These are phyloP conservation scores for Choanephora cucurbitarum DNA, from an alignment of 371 early-diverging fungal genomes.

Conservation along the genomic window DNA sequence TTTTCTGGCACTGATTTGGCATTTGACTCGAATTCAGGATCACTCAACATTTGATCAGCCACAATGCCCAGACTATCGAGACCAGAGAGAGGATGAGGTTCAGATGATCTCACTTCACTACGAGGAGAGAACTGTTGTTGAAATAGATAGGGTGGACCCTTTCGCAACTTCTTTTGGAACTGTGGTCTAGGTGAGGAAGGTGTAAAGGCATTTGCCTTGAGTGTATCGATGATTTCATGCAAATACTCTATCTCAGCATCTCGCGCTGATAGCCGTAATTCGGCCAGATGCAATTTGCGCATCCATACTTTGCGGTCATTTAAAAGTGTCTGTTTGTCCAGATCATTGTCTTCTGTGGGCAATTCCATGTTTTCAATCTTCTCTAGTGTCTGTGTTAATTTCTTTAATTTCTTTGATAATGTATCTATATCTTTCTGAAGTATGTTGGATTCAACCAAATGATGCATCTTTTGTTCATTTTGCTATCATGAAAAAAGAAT, in stretches of 20 bases:
- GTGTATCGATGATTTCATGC: slow-evolving; percentile 28
- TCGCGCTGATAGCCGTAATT: slow-evolving; percentile 42
- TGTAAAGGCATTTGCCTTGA: slow-evolving; percentile 9
- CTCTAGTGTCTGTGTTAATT: slow-evolving; percentile 28
- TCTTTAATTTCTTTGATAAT: slow-evolving; percentile 26
- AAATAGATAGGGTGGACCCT: slow-evolving; percentile 45
- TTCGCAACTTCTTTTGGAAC: slow-evolving; percentile 20
- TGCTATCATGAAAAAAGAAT: slow-evolving; percentile 19
- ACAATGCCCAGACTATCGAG: slow-evolving; percentile 37
- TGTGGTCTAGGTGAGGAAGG: slow-evolving; percentile 14
- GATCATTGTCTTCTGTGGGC: slow-evolving; percentile 21
- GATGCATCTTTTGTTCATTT: slow-evolving; percentile 30
- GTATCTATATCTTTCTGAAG: slow-evolving; percentile 30
- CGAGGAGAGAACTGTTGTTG: slow-evolving; percentile 52
- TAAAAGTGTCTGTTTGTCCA: slow-evolving; percentile 31
- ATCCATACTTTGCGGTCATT: slow-evolving; percentile 31
- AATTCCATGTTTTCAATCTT: slow-evolving; percentile 36
- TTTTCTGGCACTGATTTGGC: slow-evolving; percentile 4
- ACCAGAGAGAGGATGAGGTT: slow-evolving; percentile 25
- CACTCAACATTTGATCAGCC: slow-evolving; percentile 42
- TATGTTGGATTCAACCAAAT: slow-evolving; percentile 26
- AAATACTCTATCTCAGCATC: slow-evolving; percentile 49
- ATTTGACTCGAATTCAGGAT: slow-evolving; percentile 27
- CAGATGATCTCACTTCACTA: slow-evolving; percentile 27
- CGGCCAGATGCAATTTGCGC: slow-evolving; percentile 43